Conservation (phyloP, 331 rosid genomes). For the Stylosanthes scabra region DNA sequence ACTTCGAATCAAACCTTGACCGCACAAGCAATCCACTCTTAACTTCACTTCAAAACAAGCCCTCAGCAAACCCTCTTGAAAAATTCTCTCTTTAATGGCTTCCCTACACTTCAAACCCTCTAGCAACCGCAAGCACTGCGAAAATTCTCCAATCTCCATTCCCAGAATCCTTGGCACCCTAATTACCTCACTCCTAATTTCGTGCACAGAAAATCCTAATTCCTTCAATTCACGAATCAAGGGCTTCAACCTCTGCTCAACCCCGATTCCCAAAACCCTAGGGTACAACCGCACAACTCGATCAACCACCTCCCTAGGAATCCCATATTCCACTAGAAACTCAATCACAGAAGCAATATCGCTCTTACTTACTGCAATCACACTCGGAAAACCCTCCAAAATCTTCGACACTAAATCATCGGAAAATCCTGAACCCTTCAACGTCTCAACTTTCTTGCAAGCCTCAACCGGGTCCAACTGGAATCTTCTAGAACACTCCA, state of each 20-base stretch:
- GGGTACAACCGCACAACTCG: conserved; percentile 55
- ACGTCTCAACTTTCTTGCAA: conserved; percentile 32
- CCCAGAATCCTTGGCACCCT: conserved; percentile 71
- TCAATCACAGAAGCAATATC: conserved; percentile 45
- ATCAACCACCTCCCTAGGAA: conserved; percentile 50
- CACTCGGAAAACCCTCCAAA: conserved; percentile 64
- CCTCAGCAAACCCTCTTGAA: conserved; percentile 54
- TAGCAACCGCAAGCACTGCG: conserved; percentile 62
- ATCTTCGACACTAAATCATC: conserved; percentile 44
- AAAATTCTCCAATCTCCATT: conserved; percentile 74
- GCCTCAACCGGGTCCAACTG: conserved; percentile 51
- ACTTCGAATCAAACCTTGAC: conserved; percentile 65
- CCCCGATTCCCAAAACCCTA: conserved; percentile 64
- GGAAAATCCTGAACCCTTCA: conserved; percentile 60
- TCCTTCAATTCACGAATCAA: conserved; percentile 61
- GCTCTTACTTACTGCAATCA: conserved; percentile 43
- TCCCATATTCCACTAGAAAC: conserved; percentile 54
- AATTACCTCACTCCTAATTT: conserved; percentile 54
- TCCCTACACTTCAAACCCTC: conserved; percentile 74
- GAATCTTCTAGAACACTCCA: conserved; percentile 58
- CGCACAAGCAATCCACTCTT: conserved; percentile 82
- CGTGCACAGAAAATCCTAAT: conserved; percentile 58
- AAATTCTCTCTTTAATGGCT: conserved; percentile 56
- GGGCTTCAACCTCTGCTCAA: conserved; percentile 61
- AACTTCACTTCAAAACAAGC: conserved; percentile 80